phyloP scores from a whole-genome alignment of 2,329 filamentous ascomycete genomes.

The Tolypocladium inflatum region DNA sequence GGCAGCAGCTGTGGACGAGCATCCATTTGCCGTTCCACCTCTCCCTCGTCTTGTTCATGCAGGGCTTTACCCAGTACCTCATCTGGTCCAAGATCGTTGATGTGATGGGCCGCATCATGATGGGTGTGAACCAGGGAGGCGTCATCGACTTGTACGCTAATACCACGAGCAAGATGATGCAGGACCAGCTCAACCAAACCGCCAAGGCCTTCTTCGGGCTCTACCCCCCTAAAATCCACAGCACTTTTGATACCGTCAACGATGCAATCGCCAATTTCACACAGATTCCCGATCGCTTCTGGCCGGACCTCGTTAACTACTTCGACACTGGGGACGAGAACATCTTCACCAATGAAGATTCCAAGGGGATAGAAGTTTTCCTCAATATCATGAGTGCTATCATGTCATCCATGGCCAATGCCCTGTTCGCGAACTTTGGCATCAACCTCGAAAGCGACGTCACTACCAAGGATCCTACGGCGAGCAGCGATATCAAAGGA shows the following conservation, averaged over 20 bases:
- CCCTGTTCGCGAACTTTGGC: slow-evolving; percentile 18
- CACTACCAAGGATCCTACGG: slow-evolving; percentile 5
- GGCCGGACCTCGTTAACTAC: slow-evolving; percentile 10
- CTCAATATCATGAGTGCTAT: slow-evolving; percentile 4
- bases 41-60: slow-evolving; percentile 52
- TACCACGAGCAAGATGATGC: slow-evolving; percentile 11
- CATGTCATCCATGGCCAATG: slow-evolving; percentile 15
- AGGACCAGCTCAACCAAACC: slow-evolving; percentile 7
- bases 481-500: slow-evolving; percentile 2
- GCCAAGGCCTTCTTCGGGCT: slow-evolving; percentile 13
- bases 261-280: slow-evolving; percentile 17
- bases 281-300: slow-evolving; percentile 15
- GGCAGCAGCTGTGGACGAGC: slow-evolving; percentile 49
- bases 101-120: slow-evolving; percentile 10
- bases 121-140: slow-evolving; percentile 7
- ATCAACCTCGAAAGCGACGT: slow-evolving; percentile 18
- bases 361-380: background rate
- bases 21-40: slow-evolving; percentile 57
- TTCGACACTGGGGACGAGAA: slow-evolving; percentile 1
- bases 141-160: slow-evolving; percentile 4
- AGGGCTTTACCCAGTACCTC: slow-evolving; percentile 50
- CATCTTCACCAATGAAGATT: slow-evolving; percentile 1
- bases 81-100: slow-evolving; percentile 32
- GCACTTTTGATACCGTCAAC: slow-evolving; percentile 10
- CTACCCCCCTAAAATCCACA: slow-evolving; percentile 16